phyloP scores from a whole-genome alignment of 352 stramenopile species.

The Phytophthora tentaculata region DNA sequence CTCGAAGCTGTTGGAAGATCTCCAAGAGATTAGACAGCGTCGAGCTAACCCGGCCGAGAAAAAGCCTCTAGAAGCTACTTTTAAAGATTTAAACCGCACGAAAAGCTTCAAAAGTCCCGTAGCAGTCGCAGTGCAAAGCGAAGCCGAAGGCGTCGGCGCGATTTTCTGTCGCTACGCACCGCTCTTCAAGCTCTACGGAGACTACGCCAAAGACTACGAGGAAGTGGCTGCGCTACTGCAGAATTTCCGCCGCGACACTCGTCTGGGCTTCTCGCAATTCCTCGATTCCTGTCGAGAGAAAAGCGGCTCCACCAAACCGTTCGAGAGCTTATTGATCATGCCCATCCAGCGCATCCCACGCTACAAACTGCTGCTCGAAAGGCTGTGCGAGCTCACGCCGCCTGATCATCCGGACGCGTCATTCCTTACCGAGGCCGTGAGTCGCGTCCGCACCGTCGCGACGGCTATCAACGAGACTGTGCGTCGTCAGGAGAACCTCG shows the following conservation, averaged over 20 bases:
- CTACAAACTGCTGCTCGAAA: slow-evolving; percentile 90
- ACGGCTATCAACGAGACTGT: slow-evolving; percentile 89
- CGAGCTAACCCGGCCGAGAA: slow-evolving; percentile 22
- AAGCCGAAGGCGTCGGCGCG: slow-evolving; percentile 58
- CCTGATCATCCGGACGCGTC: slow-evolving; percentile 62
- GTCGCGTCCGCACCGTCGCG: slow-evolving; percentile 61
- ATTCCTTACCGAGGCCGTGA: slow-evolving; percentile 68
- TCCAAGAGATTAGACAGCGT: slow-evolving; percentile 62
- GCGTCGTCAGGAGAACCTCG: slow-evolving; percentile 80
- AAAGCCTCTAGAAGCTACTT: slow-evolving; percentile 1
- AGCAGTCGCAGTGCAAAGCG: slow-evolving; percentile 38
- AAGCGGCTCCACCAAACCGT: slow-evolving; percentile 66
- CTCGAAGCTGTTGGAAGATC: slow-evolving; percentile 80
- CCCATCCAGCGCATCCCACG: slow-evolving; percentile 92
- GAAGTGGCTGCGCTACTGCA: slow-evolving; percentile 69
- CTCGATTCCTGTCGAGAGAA: slow-evolving; percentile 60
- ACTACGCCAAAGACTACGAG: slow-evolving; percentile 86
- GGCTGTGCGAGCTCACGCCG: slow-evolving; percentile 75
- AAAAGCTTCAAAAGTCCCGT: slow-evolving; percentile 43
- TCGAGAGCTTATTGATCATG: slow-evolving; percentile 92
- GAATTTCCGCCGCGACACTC: slow-evolving; percentile 57
- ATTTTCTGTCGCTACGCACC: slow-evolving; percentile 85
- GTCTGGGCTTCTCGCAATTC: slow-evolving; percentile 59
- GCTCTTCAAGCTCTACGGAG: slow-evolving; percentile 85
- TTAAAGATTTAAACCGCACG: slow-evolving; percentile 11